Evolutionary conservation across 352 stramenopile genomes (phyloP).

Genomic region (Aphanomyces astaci): DNA sequence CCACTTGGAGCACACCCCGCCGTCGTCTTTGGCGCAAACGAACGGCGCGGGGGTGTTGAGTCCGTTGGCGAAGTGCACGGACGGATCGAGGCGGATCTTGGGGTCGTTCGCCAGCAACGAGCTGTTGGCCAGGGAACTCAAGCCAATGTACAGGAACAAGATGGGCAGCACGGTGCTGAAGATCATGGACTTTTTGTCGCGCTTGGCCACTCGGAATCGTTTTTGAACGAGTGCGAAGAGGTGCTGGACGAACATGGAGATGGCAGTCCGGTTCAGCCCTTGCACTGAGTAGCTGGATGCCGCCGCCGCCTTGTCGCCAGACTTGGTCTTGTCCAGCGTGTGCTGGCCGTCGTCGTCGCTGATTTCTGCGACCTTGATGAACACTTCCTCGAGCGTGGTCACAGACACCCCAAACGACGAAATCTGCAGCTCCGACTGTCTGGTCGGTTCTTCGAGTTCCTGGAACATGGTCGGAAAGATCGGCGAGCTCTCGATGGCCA

Average conservation of each 20-base stretch:
- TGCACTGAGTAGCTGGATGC: slow-evolving; percentile 1
- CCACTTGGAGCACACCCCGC: slow-evolving; percentile 21
- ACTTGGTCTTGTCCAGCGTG: slow-evolving; percentile 1
- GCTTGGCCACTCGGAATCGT: slow-evolving; percentile 39
- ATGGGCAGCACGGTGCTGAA: slow-evolving; percentile 67
- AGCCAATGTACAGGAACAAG: slow-evolving; percentile 51
- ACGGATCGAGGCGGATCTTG: slow-evolving; percentile 32
- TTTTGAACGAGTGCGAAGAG: slow-evolving; percentile 55
- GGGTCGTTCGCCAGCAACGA: slow-evolving; percentile 44
- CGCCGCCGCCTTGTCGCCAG: background rate
- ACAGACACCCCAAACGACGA: slow-evolving; percentile 63
- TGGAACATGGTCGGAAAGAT: slow-evolving; percentile 68
- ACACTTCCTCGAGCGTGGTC: slow-evolving; percentile 86
- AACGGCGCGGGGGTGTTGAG: slow-evolving; percentile 39
- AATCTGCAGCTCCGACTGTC: slow-evolving; percentile 30
- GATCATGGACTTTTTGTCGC: slow-evolving; percentile 60
- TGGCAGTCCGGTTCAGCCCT: background rate
- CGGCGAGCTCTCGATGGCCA: slow-evolving; percentile 50
- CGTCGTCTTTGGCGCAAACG: slow-evolving; percentile 28
- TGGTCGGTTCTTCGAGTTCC: slow-evolving; percentile 42
- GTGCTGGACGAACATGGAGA: slow-evolving; percentile 35
- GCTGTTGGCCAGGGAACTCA: slow-evolving; percentile 51
- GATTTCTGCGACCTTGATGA: slow-evolving; percentile 75
- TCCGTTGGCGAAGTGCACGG: slow-evolving; percentile 31
- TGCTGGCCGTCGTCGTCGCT: slow-evolving; percentile 11